Evolutionary conservation across 805 yeast genomes (phyloP).

Genomic region (Huiozyma naganishii): DNA sequence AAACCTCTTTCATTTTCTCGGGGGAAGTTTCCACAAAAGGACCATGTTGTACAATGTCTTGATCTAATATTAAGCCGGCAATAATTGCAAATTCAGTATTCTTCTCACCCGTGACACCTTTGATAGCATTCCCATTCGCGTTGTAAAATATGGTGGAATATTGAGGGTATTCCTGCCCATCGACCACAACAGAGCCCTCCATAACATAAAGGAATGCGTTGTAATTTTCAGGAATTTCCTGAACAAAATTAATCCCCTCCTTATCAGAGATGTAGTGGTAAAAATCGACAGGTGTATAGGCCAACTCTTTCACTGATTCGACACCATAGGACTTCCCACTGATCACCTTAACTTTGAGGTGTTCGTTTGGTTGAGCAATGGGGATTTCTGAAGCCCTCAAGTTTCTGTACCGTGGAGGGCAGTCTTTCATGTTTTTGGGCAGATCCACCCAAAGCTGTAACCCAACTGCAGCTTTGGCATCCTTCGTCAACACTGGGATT

Average conservation of each 20-base stretch:
- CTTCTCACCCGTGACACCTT: slow-evolving; percentile 37
- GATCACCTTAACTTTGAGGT: slow-evolving; percentile 52
- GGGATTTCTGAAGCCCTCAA: slow-evolving; percentile 64
- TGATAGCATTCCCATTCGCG: slow-evolving; percentile 52
- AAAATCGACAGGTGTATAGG: slow-evolving; percentile 72
- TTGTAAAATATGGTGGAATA: slow-evolving; percentile 53
- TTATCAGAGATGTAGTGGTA: slow-evolving; percentile 57
- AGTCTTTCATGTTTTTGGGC: slow-evolving; percentile 51
- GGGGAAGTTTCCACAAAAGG: slow-evolving; percentile 76
- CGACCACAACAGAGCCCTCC: slow-evolving; percentile 46
- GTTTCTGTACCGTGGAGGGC: slow-evolving; percentile 70
- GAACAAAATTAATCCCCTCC: slow-evolving; percentile 48
- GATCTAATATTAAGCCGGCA: slow-evolving; percentile 67
- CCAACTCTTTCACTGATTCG: slow-evolving; percentile 61
- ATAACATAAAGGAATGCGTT: slow-evolving; percentile 65
- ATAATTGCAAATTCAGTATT: slow-evolving; percentile 57
- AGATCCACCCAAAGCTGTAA: slow-evolving; percentile 84
- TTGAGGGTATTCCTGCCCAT: slow-evolving; percentile 33
- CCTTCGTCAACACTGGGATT: slow-evolving; percentile 55
- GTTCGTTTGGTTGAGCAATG: slow-evolving; percentile 46
- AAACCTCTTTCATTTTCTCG: slow-evolving; percentile 57
- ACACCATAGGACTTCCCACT: slow-evolving; percentile 70
- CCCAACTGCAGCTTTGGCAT: slow-evolving; percentile 46
- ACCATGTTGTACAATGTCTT: slow-evolving; percentile 82
- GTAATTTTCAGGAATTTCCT: slow-evolving; percentile 46